Conservation (phyloP, 768 basidiomycete genomes). For the Cytidiella melzeri region DNA sequence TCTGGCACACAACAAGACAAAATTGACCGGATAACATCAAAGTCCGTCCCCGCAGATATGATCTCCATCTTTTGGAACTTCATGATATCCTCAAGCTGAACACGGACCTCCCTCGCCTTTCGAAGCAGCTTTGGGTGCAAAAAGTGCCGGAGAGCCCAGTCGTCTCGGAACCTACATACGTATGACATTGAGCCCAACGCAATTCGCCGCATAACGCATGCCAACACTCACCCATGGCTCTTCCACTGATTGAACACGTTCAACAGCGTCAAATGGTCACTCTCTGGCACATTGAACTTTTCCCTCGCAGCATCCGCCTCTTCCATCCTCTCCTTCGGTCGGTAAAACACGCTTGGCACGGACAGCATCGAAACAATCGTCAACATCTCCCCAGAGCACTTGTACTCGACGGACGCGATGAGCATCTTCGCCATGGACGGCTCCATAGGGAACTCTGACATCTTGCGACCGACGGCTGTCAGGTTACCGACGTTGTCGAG, state of each 20-base stretch:
- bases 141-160: slow-evolving; percentile 94
- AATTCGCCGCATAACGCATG: background rate
- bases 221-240: slow-evolving; percentile 67
- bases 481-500: slow-evolving; percentile 97
- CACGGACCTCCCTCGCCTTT: slow-evolving; percentile 92
- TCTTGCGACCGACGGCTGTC: slow-evolving; percentile 87
- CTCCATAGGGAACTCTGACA: slow-evolving; percentile 99
- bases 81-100: slow-evolving; percentile 98
- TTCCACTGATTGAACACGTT: slow-evolving; percentile 99
- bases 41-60: slow-evolving; percentile 89
- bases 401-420: slow-evolving; percentile 89
- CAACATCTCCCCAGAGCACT: slow-evolving; percentile 92
- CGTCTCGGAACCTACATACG: slow-evolving; percentile 70
- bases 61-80: slow-evolving; percentile 97
- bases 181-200: slow-evolving; percentile 4
- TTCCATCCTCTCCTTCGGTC: slow-evolving; percentile 95
- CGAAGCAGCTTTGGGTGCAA: slow-evolving; percentile 92
- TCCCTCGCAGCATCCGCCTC: slow-evolving; percentile 96
- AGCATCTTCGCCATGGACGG: slow-evolving; percentile 99
- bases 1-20: too few species aligned
- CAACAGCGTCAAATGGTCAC: slow-evolving; percentile 90
- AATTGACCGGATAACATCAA: slow-evolving; percentile 74
- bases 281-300: slow-evolving; percentile 98
- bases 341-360: slow-evolving; percentile 95
- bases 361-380: slow-evolving; percentile 99